These are phyloP conservation scores for Mucor mucedo DNA, from an alignment of 371 early-diverging fungal species.

Conservation along the genomic window DNA sequence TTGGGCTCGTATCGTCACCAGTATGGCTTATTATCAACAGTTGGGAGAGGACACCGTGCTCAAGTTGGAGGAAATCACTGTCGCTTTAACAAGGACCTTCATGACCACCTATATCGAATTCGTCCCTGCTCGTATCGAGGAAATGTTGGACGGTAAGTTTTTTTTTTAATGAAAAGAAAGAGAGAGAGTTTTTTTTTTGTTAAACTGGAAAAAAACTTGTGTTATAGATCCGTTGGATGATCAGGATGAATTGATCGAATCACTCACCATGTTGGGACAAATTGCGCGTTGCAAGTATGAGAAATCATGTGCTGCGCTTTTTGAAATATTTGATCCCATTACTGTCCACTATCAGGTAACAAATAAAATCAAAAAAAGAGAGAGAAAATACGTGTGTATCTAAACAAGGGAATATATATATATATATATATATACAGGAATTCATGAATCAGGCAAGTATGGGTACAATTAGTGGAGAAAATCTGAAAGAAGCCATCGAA, in stretches of 20 bases:
- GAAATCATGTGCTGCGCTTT: constrained; percentile 57
- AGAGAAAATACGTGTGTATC: too few relatives aligned
- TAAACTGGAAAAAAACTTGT: not conserved
- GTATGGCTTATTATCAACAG: constrained; percentile 52
- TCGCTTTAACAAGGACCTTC: constrained; percentile 50
- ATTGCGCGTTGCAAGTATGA: constrained; percentile 76
- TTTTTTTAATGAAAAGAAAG: not conserved
- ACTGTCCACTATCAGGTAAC: constrained; percentile 58
- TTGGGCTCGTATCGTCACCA: constrained; percentile 77
- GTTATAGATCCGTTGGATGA: constrained; percentile 70
- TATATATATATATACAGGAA: too few relatives aligned
- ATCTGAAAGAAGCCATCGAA: constrained; percentile 42
- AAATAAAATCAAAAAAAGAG: not conserved
- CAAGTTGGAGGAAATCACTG: constrained; percentile 30
- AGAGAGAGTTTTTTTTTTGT: not conserved
- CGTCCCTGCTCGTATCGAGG: constrained; percentile 55
- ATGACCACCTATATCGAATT: constrained; percentile 54
- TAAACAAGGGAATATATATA: too few relatives aligned
- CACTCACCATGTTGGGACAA: constrained; percentile 69
- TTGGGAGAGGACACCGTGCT: constrained; percentile 22
- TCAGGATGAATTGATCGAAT: constrained; percentile 67
- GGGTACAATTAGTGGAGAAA: constrained; percentile 26
- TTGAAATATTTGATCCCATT: constrained; percentile 66
- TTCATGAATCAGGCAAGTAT: constrained; percentile 28
- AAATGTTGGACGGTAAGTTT: constrained; percentile 60